phyloP scores from a whole-genome alignment of 208 protist species.

The Wallacemonas sp. region DNA sequence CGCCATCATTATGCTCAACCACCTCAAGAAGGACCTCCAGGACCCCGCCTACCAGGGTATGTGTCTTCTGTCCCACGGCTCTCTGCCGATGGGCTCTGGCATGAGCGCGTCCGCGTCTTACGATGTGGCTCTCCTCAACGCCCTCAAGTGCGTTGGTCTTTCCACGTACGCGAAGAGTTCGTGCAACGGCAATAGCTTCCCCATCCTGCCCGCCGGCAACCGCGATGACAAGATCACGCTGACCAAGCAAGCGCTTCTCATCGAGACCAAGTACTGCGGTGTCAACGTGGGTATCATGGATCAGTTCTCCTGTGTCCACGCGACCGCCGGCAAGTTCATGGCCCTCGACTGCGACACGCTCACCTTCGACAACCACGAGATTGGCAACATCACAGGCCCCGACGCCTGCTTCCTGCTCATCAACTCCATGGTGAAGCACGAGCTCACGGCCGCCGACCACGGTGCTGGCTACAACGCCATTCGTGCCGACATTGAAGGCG shows the following conservation, averaged over 20 bases:
- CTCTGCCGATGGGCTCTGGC: constrained; percentile 71
- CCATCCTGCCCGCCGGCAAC: constrained; percentile 24
- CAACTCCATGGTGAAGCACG: constrained; percentile 61
- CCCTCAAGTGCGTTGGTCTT: constrained; percentile 31
- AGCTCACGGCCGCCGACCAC: constrained; percentile 42
- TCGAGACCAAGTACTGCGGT: constrained; percentile 71
- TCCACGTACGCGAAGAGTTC: constrained; percentile 22
- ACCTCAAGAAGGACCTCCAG: constrained; percentile 36
- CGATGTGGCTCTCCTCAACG: constrained; percentile 46
- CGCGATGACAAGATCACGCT: constrained; percentile 42
- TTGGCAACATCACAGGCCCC: constrained; percentile 44
- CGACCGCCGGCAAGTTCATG: constrained; percentile 61
- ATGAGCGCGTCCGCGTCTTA: constrained; percentile 77
- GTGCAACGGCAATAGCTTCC: constrained; percentile 25
- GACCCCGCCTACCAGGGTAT: constrained; percentile 46
- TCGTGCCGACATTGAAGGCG: constrained; percentile 52
- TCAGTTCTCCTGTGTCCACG: constrained; percentile 78
- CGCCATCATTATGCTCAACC: constrained; percentile 34
- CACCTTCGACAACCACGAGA: constrained; percentile 43
- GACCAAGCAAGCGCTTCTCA: constrained; percentile 60
- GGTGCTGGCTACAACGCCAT: constrained; percentile 57
- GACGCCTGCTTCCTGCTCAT: constrained; percentile 65
- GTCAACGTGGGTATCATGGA: constrained; percentile 91
- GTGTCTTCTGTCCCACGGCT: constrained; percentile 54
- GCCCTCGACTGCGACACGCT: constrained; percentile 76